These are phyloP conservation scores for Blastobotrys muscicola DNA, from an alignment of 805 yeast species.

Conservation along the genomic window DNA sequence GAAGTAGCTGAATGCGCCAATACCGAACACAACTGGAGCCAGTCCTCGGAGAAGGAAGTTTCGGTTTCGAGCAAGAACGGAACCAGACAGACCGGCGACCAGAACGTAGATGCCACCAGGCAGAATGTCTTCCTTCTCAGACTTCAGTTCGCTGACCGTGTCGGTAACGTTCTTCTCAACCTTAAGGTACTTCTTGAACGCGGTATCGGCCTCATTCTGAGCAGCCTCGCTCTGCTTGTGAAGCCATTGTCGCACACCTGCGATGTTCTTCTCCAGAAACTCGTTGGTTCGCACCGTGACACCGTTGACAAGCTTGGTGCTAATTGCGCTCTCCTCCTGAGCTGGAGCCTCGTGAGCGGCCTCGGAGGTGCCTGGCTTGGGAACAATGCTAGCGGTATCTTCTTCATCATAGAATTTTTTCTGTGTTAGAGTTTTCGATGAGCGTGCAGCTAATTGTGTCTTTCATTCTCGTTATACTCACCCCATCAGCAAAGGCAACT, in stretches of 20 bases:
- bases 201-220: constrained; percentile 35
- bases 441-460: background rate
- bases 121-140: constrained; percentile 54
- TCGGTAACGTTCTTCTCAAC: constrained; percentile 55
- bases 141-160: constrained; percentile 56
- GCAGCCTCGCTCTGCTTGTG: constrained; percentile 28
- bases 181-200: constrained; percentile 41
- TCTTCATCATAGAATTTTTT: constrained; percentile 21
- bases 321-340: constrained; percentile 11
- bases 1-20: constrained; percentile 55
- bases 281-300: constrained; percentile 45
- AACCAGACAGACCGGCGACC: constrained; percentile 63
- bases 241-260: constrained; percentile 38
- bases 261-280: constrained; percentile 40
- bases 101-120: constrained; percentile 63
- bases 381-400: constrained; percentile 12
- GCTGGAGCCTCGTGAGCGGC: constrained; percentile 11
- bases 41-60: constrained; percentile 44
- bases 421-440: constrained; percentile 9
- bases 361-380: constrained; percentile 23
- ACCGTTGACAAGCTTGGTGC: constrained; percentile 39
- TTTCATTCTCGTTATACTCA: background rate
- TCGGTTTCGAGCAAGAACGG: constrained; percentile 61
- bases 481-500: constrained; percentile 11
- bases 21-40: constrained; percentile 53